A percentile compares a stretch with the other conserved stretches of the same genome.
These are phyloP conservation scores for Ceratocystiopsis minuta DNA, from an alignment of 2,329 filamentous ascomycete genomes.

Conservation along the genomic window DNA sequence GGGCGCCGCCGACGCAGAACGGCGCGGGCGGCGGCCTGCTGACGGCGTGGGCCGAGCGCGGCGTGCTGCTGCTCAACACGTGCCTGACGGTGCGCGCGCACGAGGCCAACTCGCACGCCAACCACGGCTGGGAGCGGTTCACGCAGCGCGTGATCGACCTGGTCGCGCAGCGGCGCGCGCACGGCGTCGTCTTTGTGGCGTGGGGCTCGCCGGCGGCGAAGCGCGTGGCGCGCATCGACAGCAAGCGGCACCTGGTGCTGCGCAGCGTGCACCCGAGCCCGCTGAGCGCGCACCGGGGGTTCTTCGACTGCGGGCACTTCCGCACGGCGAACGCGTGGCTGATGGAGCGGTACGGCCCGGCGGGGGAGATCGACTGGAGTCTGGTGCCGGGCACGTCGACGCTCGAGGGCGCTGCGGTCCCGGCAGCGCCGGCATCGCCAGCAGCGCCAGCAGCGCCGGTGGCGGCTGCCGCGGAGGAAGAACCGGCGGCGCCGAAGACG, in stretches of 20 bases:
- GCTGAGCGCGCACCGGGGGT: conserved; percentile 67
- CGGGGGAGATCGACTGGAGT: conserved; percentile 74
- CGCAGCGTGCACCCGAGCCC: conserved; percentile 84
- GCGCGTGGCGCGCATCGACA: conserved; percentile 57
- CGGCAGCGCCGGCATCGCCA: not conserved
- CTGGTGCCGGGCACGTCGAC: conserved; percentile 21
- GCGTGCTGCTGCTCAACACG: conserved; percentile 85
- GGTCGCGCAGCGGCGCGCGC: conserved; percentile 56
- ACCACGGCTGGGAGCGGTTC: conserved; percentile 81
- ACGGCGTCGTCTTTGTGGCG: conserved; percentile 83
- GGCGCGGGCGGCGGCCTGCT: conserved; percentile 46
- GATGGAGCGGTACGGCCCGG: conserved; percentile 55
- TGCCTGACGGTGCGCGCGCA: conserved; percentile 85
- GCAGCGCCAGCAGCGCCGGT: conserved; percentile 1
- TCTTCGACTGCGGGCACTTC: conserved; percentile 71
- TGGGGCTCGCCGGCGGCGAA: conserved; percentile 80
- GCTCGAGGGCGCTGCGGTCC: conserved; percentile 5
- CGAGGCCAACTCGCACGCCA: conserved; percentile 69
- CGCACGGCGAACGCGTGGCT: conserved; percentile 75
- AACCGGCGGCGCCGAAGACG: too few relatives aligned
- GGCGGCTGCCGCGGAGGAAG: conserved; percentile 7
- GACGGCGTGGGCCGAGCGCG: conserved; percentile 84
- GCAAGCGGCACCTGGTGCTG: conserved; percentile 60
- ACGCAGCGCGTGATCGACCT: conserved; percentile 84
- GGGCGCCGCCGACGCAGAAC: conserved; percentile 59